Conservation (phyloP, 306 rosid species). For the Fagus crenata region DNA sequence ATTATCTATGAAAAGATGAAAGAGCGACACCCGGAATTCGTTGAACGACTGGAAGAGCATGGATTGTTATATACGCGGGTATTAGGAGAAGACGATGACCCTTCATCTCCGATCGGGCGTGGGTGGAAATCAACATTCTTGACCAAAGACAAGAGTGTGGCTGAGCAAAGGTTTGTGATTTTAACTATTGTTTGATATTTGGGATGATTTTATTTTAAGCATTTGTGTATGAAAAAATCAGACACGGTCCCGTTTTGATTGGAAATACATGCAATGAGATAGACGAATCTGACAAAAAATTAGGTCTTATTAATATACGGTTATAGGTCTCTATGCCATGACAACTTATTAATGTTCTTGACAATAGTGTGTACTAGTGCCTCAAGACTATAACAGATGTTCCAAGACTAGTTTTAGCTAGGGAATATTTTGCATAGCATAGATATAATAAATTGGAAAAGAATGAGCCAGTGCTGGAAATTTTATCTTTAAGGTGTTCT, state of each 20-base stretch:
- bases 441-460: too few relatives aligned
- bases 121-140: slow-evolving; percentile 96
- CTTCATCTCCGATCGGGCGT: slow-evolving; percentile 82
- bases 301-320: too few relatives aligned
- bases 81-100: slow-evolving; percentile 72
- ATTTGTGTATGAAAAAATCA: not conserved
- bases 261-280: not conserved
- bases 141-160: slow-evolving; percentile 65
- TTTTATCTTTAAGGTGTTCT: too few relatives aligned
- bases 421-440: too few relatives aligned
- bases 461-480: too few relatives aligned
- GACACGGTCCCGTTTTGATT: not conserved
- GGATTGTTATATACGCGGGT: slow-evolving; percentile 75
- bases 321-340: too few relatives aligned
- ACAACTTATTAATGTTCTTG: too few relatives aligned
- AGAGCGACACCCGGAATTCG: slow-evolving; percentile 69
- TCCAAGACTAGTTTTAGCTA: too few relatives aligned
- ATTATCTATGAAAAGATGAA: slow-evolving; percentile 69
- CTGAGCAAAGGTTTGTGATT: slow-evolving; percentile 65
- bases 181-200: not conserved
- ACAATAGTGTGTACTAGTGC: too few relatives aligned
- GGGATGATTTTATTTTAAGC: not conserved
- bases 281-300: not conserved
- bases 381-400: too few relatives aligned
- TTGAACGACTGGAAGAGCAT: slow-evolving; percentile 56